Evolutionary conservation across 352 stramenopile genomes (phyloP).

Genomic region (Pythium phragmiticola): DNA sequence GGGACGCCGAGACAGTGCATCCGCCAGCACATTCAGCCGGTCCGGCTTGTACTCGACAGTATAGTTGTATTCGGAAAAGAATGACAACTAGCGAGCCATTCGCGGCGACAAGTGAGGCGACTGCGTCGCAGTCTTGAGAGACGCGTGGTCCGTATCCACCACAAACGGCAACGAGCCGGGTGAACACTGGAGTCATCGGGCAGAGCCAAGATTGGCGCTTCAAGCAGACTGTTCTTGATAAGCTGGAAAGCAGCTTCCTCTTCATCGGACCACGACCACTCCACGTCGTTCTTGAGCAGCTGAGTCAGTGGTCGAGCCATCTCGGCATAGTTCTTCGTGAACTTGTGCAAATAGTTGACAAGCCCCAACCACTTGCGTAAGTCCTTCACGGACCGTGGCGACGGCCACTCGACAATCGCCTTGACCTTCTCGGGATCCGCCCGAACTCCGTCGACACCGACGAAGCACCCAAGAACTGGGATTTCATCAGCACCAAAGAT

Average conservation of each 20-base stretch:
- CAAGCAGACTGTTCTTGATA: not conserved
- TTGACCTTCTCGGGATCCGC: constrained; percentile 22
- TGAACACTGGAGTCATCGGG: not conserved
- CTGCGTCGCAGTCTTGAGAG: not conserved
- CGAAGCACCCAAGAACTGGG: constrained; percentile 28
- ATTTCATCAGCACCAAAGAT: constrained; percentile 29
- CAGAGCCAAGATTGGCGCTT: not conserved
- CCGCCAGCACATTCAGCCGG: not conserved
- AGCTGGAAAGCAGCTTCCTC: not conserved
- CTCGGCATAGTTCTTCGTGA: not conserved
- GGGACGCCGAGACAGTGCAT: constrained; percentile 2
- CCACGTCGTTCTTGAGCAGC: not conserved
- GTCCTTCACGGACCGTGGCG: constrained; percentile 4
- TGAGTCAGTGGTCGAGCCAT: not conserved
- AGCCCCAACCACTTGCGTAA: not conserved
- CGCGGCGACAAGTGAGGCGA: not conserved
- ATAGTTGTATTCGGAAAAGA: constrained; percentile 13
- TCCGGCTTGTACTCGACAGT: constrained; percentile 2
- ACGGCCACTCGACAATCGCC: constrained; percentile 12
- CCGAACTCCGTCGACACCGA: constrained; percentile 20
- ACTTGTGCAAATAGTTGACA: not conserved
- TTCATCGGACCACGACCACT: not conserved
- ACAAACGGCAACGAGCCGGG: not conserved
- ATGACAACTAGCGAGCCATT: constrained; percentile 3
- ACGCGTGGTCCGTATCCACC: constrained; percentile 4